Percentiles rank a stretch among this genome's conserved stretches.
phyloP scores from a whole-genome alignment of 1,139 yeast species.

The Suhomyces ambrosiae region DNA sequence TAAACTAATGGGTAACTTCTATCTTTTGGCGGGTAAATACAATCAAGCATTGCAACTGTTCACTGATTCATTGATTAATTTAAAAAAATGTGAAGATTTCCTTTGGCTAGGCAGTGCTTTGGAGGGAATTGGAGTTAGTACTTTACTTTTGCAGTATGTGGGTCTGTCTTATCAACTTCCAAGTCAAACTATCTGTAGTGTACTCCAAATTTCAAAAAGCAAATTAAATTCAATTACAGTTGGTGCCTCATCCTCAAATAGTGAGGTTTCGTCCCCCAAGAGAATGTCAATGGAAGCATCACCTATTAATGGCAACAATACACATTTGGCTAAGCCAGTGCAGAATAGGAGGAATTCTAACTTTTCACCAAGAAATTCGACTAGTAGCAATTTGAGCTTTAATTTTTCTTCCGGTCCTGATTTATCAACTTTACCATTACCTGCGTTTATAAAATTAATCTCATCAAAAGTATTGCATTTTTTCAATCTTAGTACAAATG shows the following conservation, averaged over 20 bases:
- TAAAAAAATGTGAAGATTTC: constrained; percentile 69
- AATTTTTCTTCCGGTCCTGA: constrained; percentile 27
- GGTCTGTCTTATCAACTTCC: constrained; percentile 67
- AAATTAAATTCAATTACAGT: constrained; percentile 25
- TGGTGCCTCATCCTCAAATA: constrained; percentile 13
- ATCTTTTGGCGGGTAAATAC: constrained; percentile 76
- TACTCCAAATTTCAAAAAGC: constrained; percentile 31
- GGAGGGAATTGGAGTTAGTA: constrained; percentile 74
- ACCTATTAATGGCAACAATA: constrained; percentile 3
- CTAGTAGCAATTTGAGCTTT: constrained; percentile 26
- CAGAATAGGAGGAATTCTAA: constrained; percentile 4
- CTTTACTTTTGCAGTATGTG: constrained; percentile 60
- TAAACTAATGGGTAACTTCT: constrained; percentile 76
- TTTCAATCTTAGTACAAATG: constrained; percentile 61
- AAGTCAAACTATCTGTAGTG: constrained; percentile 20
- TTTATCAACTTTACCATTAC: constrained; percentile 30
- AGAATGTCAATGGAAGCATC: constrained; percentile 23
- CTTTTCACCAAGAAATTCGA: constrained; percentile 39
- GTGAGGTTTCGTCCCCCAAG: constrained; percentile 16
- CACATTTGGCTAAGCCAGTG: constrained; percentile 3
- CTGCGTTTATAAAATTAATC: constrained; percentile 53
- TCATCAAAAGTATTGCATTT: constrained; percentile 52
- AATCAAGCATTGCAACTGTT: constrained; percentile 70
- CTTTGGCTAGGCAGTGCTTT: constrained; percentile 88
- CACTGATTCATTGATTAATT: constrained; percentile 64